These are phyloP conservation scores for Spergularia bocconei DNA, from an alignment of 148 eudicot species.

Conservation along the genomic window DNA sequence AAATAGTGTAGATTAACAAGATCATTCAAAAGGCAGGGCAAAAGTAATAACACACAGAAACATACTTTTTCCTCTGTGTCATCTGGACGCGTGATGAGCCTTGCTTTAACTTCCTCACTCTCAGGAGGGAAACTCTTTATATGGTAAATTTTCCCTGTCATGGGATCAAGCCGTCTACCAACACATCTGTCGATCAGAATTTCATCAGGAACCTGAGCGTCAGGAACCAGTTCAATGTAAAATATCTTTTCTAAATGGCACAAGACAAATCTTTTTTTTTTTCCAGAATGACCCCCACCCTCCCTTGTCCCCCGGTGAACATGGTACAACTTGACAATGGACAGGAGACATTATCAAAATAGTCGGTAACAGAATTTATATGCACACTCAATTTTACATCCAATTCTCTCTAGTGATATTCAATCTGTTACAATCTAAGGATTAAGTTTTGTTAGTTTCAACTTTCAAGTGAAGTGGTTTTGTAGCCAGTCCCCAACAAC, in stretches of 20 bases:
- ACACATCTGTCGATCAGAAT: slow-evolving; percentile 88
- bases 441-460: no score
- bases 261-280: neutral
- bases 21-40: neutral
- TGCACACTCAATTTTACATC: no score
- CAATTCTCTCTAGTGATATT: no score
- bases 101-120: slow-evolving; percentile 67
- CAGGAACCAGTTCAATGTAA: slow-evolving; percentile 27
- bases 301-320: neutral
- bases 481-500: no score
- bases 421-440: no score
- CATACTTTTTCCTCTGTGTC: slow-evolving; percentile 86
- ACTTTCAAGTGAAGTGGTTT: no score
- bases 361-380: no score
- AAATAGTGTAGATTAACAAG: neutral
- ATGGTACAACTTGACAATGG: no score
- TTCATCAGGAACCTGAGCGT: slow-evolving; percentile 88
- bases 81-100: slow-evolving; percentile 87
- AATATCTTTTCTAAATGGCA: slow-evolving; percentile 9
- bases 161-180: slow-evolving; percentile 91
- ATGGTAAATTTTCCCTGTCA: slow-evolving; percentile 90
- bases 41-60: neutral
- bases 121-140: slow-evolving; percentile 73
- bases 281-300: neutral
- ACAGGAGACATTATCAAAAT: no score